Evolutionary conservation across 1,139 yeast genomes (phyloP), one percentile per base, ranked within the genome.

Genomic region (Candida pseudoviswanathii): DNA sequence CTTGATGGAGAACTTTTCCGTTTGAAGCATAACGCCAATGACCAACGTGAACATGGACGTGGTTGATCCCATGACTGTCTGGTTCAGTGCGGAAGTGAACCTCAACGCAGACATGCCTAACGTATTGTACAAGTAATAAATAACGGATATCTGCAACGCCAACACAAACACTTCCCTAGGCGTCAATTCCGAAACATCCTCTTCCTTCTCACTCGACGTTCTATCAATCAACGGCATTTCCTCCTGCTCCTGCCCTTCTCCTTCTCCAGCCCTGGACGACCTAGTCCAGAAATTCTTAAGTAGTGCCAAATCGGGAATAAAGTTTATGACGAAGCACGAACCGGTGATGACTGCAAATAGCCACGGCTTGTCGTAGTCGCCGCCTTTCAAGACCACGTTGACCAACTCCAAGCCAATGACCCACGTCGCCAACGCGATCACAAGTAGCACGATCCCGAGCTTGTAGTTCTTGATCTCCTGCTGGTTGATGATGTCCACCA

Each of bases 21-120:
- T 72, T 25, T 67, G 67, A 27, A 72, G 58, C 8, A 64, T 38
- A 1, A 64, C 67, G 0, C 84, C 82, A 22, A 79, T 64, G 8
- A 79, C 56, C 34, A 81, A 64, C 0, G 84, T 77, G 59, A 80
- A 81, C 3, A 79, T 70, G 4, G 84, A 77, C 1, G 84, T 74
- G 0, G 82, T 73, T 5, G 84, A 74, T 3, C 82, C 73, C 30
- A 81, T 60, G 3, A 80, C 78, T 0, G 84, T 78, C 57, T 74
- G 80, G 55, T 78, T 79, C 25, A 84, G 77, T 0, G 84, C 83
- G 4, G 81, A 72, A 0, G 85, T 81, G 55, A 68, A 81, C 54
- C 70, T 69, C 45, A 81, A 65, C 6, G 80, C 66, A 8, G 65
- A 50, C 64, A 80, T 69, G 4, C 68, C 76, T 44, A 69, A 64